Conservation (phyloP, 768 basidiomycete species). For the Mrakia gelida region DNA sequence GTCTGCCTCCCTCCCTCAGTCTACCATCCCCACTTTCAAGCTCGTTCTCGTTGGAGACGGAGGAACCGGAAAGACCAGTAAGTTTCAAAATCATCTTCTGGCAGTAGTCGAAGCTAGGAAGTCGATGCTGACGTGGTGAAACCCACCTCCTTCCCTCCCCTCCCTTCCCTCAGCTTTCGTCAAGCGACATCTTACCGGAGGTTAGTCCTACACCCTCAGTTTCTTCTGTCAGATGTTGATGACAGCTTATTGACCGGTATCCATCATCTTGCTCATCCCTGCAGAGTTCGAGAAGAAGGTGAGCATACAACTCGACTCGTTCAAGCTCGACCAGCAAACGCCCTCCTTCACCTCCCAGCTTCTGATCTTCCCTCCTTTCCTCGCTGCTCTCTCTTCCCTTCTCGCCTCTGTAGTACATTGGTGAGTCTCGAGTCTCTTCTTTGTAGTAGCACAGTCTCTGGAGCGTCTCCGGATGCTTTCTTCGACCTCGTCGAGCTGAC, state of each 20-base stretch:
- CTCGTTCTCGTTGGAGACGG: conserved; percentile 97
- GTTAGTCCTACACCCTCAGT: not conserved
- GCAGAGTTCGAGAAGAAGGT: conserved; percentile 53
- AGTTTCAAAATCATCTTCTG: not conserved
- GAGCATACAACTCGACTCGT: conserved; percentile 35
- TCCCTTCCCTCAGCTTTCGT: conserved; percentile 13
- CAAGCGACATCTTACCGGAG: conserved; percentile 22
- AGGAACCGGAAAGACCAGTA: conserved; percentile 79
- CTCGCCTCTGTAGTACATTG: conserved; percentile 36
- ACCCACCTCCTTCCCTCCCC: not conserved
- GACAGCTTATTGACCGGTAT: not conserved
- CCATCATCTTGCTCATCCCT: not conserved
- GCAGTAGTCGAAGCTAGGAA: not conserved
- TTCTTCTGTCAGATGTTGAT: not conserved
- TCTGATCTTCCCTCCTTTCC: not conserved
- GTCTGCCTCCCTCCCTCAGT: not conserved
- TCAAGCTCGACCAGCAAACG: not conserved
- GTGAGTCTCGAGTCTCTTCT: conserved; percentile 29
- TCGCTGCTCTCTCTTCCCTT: not conserved
- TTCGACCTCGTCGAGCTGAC: conserved; percentile 10
- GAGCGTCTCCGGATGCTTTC: not conserved
- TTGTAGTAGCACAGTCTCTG: not conserved
- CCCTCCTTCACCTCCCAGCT: not conserved
- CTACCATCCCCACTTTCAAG: conserved; percentile 81
- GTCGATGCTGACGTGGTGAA: not conserved